A percentile compares a stretch with the other conserved stretches of the same genome.
phyloP scores from a whole-genome alignment of 805 yeast genomes.

The Candida endomychidarum region DNA sequence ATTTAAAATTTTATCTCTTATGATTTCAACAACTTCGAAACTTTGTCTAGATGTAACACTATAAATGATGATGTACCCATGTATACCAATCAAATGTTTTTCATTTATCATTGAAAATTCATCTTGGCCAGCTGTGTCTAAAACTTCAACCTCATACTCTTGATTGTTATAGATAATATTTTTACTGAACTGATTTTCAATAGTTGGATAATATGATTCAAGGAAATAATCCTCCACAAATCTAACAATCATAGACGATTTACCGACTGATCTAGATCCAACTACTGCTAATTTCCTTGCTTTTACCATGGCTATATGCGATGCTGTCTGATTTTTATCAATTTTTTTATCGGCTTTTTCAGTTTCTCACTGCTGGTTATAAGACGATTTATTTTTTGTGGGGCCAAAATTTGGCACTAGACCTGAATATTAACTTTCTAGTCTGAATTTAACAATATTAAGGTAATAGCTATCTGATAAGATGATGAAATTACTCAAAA shows the following conservation, averaged over 20 bases:
- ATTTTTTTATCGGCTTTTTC: background rate
- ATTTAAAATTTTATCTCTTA: conserved; percentile 82
- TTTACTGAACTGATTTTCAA: conserved; percentile 80
- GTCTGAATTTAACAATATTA: too few relatives aligned
- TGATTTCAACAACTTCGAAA: conserved; percentile 71
- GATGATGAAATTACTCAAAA: too few relatives aligned
- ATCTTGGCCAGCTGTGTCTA: conserved; percentile 94
- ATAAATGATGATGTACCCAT: conserved; percentile 80
- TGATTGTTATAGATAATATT: conserved; percentile 65
- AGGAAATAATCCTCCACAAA: conserved; percentile 87
- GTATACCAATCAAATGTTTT: conserved; percentile 75
- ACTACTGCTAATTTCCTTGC: conserved; percentile 81
- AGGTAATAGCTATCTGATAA: too few relatives aligned
- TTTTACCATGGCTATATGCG: conserved; percentile 32
- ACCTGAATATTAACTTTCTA: too few relatives aligned
- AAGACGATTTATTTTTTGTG: too few relatives aligned
- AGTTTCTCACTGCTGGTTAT: conserved; percentile 2
- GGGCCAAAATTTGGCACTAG: too few relatives aligned
- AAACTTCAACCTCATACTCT: conserved; percentile 76
- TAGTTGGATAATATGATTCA: conserved; percentile 88
- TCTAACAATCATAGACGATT: conserved; percentile 80
- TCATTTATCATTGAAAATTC: conserved; percentile 80
- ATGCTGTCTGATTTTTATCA: conserved; percentile 3
- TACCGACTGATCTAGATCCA: conserved; percentile 86
- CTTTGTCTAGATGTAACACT: conserved; percentile 77